Conservation (phyloP, 257 asterid species). For the Penstemon barbatus region DNA sequence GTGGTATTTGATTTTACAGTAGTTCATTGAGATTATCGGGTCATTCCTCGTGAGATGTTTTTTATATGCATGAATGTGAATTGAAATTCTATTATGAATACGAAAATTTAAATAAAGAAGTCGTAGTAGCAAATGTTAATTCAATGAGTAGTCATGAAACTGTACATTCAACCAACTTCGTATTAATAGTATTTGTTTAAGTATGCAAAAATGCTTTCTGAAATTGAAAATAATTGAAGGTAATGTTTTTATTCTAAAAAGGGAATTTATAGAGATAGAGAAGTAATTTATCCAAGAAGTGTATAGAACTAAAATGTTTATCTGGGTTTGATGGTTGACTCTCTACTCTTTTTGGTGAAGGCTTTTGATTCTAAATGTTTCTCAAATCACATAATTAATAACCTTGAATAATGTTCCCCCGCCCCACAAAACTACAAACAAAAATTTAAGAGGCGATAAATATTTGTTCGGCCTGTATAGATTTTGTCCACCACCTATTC, state of each 20-base stretch:
- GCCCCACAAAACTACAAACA: no score
- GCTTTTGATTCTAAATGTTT: neutral
- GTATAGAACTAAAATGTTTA: neutral
- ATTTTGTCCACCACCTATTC: no score
- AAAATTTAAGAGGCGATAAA: no score
- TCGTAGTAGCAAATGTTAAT: neutral
- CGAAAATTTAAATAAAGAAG: neutral
- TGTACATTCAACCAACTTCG: neutral
- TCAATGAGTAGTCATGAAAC: neutral
- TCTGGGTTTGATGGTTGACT: neutral
- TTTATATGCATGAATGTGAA: conserved; percentile 15
- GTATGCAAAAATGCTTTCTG: neutral
- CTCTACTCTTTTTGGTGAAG: neutral
- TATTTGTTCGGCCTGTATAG: no score
- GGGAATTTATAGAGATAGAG: conserved; percentile 3
- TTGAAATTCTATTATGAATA: neutral
- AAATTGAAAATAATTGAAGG: neutral
- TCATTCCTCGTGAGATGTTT: neutral
- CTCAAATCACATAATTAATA: neutral
- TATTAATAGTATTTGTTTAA: neutral
- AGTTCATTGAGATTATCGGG: neutral
- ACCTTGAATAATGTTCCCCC: neutral
- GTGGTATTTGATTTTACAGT: conserved; percentile 10
- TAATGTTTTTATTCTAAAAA: neutral
- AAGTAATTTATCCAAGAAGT: neutral